Evolutionary conservation across 2,329 filamentous ascomycete species (phyloP), one percentile per base, ranked within the genome.

Genomic region (Fusarium sp.): DNA sequence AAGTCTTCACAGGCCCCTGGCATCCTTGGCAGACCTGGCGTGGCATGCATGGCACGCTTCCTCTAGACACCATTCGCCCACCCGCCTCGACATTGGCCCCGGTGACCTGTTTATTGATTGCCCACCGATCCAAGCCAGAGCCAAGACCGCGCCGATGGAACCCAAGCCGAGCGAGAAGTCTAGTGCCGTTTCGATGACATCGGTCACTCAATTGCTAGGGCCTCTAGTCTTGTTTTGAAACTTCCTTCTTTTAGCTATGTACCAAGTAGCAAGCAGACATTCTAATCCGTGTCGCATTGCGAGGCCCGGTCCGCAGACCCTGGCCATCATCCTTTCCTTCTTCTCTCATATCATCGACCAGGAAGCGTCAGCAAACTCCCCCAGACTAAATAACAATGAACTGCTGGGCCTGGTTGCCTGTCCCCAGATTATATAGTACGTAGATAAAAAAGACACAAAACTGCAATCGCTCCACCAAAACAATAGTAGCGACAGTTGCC

Each of bases 401-500:
- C 40, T 41, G 51, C 41, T 63, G 53, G 48, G 34, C 47, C 39
- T 23, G 40, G 16, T 47, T 51, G 40, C 44, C 44, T 31, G 46
- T 27, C 54, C 47, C 47, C 57, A 60, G 43, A 66, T 68, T 62
- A 60, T 39, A 54, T 62, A 53, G 36, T 57, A 30, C 51, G 18
- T 53, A 61, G 12, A 60, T 36, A 41, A 43, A 41, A 37, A n/a
- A 41, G 44, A 58, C 44, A 46, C 58, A 55, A 58, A 54, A 43
- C 60, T 31, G 41, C 18, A 67, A 50, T 66, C 65, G 68, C 67
- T 63, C 51, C 56, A 37, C 30, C 57, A 50, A 44, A 50, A 40
- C 23, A 23, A 23, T 23, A 30, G 39, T 51, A 58, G 53, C 52
- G 58, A 62, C 46, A 68, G 61, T 65, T 60, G 44, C 51, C 51